Evolutionary conservation across 2,329 filamentous ascomycete species (phyloP), one percentile per base, ranked within the genome.

Genomic region (Bretziella fagacearum): DNA sequence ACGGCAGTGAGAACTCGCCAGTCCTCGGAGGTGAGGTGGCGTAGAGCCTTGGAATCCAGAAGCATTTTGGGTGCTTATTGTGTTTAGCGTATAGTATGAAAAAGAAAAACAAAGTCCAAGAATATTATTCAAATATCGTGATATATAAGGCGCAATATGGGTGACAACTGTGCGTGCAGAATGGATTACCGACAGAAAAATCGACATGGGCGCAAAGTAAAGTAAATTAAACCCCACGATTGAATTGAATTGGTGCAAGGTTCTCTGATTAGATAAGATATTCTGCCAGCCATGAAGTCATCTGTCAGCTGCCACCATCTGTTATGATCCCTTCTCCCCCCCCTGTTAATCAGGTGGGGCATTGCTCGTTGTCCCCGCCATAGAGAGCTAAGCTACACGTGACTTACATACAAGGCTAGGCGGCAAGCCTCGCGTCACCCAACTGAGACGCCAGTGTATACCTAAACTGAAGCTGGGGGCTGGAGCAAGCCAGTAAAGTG

Each of bases 1-100:
- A 93, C 89, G 57, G 85, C 91, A 59, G 84, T 81, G 52, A 98
- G 79, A 53, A 95, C 87, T 56, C 83, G 77, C 85, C 93, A 98
- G 69, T 98, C 91, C 65, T 96, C 91, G 13, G 77, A 66, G 44
- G 83, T 81, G 62, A 98, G 75, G 64, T 98, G 89, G 61, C 93
- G 86, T 66, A 98, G 79, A 43, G 84, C 81, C 62, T 86, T 86
- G 43, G 89, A 87, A 62, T 98, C 86, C 62, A 98, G 77, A 70
- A 91, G 93, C 91, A 98, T 98, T 53, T 51, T 65, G 58, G 18
- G 18, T 36, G 40, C n/a, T n/a, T 0, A 15, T 6, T 43, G 25
- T 30, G 40, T 20, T 13, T 18, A 6, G 4, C 6, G 15, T 30
- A 15, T 2, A 30, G 3, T 32, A 10, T 26, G n/a, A 30, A 18